A percentile compares a stretch with the other conserved stretches of the same genome.
Evolutionary conservation across 2,329 filamentous ascomycete species (phyloP).

Genomic region (Malbranchea zuffiana): DNA sequence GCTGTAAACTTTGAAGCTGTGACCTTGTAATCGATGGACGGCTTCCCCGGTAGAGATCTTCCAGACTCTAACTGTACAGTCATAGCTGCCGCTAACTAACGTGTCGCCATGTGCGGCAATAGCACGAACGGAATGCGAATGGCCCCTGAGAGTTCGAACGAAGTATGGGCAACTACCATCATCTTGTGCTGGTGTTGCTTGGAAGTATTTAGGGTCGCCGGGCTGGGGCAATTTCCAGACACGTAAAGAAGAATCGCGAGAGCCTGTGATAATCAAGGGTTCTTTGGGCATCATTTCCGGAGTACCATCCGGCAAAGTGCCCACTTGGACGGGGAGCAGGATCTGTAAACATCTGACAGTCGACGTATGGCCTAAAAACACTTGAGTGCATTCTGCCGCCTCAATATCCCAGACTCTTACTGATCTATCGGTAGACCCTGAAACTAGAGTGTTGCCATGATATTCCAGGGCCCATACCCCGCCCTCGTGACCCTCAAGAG

Average conservation of each 20-base stretch:
- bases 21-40: slow-evolving; percentile 71
- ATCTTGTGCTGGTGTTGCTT: slow-evolving; percentile 61
- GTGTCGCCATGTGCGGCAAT: slow-evolving; percentile 93
- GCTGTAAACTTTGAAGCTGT: slow-evolving; percentile 90
- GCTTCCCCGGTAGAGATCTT: slow-evolving; percentile 91
- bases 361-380: slow-evolving; percentile 95
- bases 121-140: slow-evolving; percentile 86
- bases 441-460: slow-evolving; percentile 87
- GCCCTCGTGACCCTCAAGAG: slow-evolving; percentile 85
- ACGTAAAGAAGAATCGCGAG: slow-evolving; percentile 81
- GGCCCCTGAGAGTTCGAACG: slow-evolving; percentile 72
- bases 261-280: slow-evolving; percentile 93
- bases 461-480: slow-evolving; percentile 98
- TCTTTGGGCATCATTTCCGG: slow-evolving; percentile 85
- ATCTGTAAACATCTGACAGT: slow-evolving; percentile 95
- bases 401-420: slow-evolving; percentile 99
- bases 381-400: slow-evolving; percentile 79
- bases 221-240: slow-evolving; percentile 88
- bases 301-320: slow-evolving; percentile 58
- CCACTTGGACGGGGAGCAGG: slow-evolving; percentile 71
- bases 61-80: slow-evolving; percentile 91
- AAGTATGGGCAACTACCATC: slow-evolving; percentile 87
- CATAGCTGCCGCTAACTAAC: slow-evolving; percentile 94
- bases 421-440: slow-evolving; percentile 88
- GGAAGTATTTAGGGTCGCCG: slow-evolving; percentile 65